Evolutionary conservation across 768 basidiomycete species (phyloP).

Genomic region (Podaxis sp.): DNA sequence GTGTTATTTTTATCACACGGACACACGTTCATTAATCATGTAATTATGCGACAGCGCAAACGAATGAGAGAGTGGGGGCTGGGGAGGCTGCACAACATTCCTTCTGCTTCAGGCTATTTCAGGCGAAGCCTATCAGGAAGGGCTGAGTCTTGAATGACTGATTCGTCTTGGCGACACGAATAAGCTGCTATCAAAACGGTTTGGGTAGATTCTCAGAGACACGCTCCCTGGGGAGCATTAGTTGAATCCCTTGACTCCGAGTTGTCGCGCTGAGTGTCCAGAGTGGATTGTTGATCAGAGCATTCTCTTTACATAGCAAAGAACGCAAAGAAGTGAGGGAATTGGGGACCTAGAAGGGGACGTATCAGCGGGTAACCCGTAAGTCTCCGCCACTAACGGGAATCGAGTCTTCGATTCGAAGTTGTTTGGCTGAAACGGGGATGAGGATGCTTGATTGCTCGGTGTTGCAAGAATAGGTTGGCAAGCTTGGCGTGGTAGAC

Average conservation of each 20-base stretch:
- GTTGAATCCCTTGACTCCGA: not conserved
- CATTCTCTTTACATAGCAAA: not conserved
- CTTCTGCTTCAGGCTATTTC: not conserved
- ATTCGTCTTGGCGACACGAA: too few relatives aligned
- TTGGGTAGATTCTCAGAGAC: too few relatives aligned
- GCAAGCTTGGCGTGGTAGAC: not conserved
- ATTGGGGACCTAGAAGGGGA: not conserved
- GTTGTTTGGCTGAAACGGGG: constrained; percentile 3
- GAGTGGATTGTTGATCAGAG: not conserved
- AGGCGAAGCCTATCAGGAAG: too few relatives aligned
- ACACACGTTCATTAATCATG: constrained; percentile 3
- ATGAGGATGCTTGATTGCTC: constrained; percentile 1
- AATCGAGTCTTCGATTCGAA: not conserved
- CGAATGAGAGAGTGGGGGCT: not conserved
- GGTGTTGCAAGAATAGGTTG: constrained; percentile 4
- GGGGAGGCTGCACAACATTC: too few relatives aligned
- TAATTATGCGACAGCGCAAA: not conserved
- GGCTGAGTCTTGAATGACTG: too few relatives aligned
- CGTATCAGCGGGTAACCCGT: not conserved
- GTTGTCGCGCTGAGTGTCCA: not conserved
- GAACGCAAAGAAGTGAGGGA: not conserved
- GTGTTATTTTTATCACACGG: not conserved
- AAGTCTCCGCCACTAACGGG: constrained; percentile 4
- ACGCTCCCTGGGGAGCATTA: too few relatives aligned
- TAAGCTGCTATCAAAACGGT: too few relatives aligned